These are phyloP conservation scores for Apiospora sp. DNA, from an alignment of 2,329 filamentous ascomycete genomes.

Conservation along the genomic window DNA sequence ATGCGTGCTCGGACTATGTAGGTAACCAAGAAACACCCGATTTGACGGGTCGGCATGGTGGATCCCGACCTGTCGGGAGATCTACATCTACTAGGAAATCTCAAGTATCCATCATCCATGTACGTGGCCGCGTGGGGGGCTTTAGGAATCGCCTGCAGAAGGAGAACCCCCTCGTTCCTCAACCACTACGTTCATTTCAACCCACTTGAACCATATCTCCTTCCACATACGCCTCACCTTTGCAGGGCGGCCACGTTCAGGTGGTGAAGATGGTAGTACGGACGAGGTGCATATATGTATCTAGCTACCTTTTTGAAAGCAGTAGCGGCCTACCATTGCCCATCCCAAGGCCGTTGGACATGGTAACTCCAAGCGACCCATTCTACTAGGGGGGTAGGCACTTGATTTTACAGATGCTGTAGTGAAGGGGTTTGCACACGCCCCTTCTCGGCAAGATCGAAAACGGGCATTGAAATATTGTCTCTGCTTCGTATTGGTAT, in stretches of 20 bases:
- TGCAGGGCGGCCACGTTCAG: background rate
- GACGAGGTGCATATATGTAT: no score
- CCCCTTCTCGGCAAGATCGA: background rate
- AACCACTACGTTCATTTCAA: no score
- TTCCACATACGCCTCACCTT: background rate
- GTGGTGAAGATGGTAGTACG: background rate
- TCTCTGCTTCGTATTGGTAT: no score
- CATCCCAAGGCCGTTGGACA: background rate
- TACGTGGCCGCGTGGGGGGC: background rate
- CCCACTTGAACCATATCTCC: no score
- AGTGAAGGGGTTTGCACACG: no score
- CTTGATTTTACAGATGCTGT: background rate
- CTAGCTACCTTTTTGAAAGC: no score
- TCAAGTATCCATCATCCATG: background rate
- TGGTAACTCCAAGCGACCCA: background rate
- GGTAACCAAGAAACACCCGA: background rate
- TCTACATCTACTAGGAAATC: background rate
- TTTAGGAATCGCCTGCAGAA: no score
- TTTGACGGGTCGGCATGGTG: background rate
- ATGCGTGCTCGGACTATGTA: conserved; percentile 11
- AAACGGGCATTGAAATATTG: background rate
- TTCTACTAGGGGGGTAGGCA: background rate
- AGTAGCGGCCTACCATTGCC: no score
- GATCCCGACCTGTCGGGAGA: background rate
- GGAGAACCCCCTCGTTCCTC: no score